Evolutionary conservation across 2,329 filamentous ascomycete species (phyloP), one percentile per base, ranked within the genome.

Genomic region (Cercospora sp.): DNA sequence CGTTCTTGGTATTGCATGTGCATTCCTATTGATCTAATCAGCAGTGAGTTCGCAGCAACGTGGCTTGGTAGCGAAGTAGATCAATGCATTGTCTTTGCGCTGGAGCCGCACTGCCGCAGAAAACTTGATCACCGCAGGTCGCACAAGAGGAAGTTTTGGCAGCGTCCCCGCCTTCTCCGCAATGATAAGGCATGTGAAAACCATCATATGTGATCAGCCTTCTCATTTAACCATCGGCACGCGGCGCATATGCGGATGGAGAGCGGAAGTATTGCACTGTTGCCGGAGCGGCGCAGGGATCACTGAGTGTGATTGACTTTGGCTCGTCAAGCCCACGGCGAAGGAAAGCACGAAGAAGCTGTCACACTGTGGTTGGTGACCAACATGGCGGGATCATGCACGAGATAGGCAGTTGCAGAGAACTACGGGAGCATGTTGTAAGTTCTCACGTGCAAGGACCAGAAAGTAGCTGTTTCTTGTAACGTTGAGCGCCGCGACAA

Each of bases 181-280:
- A 48, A 26, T 16, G 28, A 48, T 36, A 62, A 48, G 28, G 60
- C 60, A 62, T 62, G 60, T 62, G 60, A 62, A 62, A n/a, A 48
- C 26, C 12, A 62, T 28, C 58, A 60, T 33, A 39, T 48, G 60
- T 13, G 48, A n/a, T 28, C 23, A 28, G 28, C 16, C 28, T 45
- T 26, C 48, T 55, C 48, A 55, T 55, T 55, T 55, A 28, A 28
- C 23, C 23, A 55, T 30, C 48, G 48, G 23, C 48, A 28, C 26
- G 23, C 48, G 48, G 48, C 48, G 48, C 48, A 26, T 26, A 26
- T 55, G 48, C 48, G 48, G 48, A 28, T 55, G 20, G 12, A 26
- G 48, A 55, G 48, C 48, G 48, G 23, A 58, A 18, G 55, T 36
- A 33, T 58, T 58, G 55, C 13, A 36, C 18, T 36, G 53, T 59